Conservation (phyloP, 1,284 basidiomycete genomes). For the Paramarasmius palmivorus region DNA sequence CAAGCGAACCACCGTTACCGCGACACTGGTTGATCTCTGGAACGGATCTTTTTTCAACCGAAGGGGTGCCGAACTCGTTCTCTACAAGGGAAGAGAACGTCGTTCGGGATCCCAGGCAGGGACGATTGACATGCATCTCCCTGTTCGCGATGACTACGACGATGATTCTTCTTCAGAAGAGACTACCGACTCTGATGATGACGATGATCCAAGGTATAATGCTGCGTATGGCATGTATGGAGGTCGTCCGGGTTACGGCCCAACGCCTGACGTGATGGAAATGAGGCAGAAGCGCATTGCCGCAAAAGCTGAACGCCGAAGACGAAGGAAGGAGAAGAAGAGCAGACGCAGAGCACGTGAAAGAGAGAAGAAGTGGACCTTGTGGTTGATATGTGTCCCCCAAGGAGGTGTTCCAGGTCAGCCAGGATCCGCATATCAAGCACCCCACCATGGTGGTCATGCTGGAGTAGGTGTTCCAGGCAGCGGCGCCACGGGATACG, state of each 20-base stretch:
- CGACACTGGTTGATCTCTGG: constrained; percentile 76
- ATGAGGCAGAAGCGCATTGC: constrained; percentile 51
- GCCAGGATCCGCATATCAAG: constrained; percentile 1
- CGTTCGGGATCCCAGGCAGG: constrained; percentile 64
- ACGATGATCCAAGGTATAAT: constrained; percentile 40
- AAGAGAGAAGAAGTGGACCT: constrained; percentile 57
- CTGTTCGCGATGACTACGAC: constrained; percentile 44
- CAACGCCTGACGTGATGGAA: constrained; percentile 43
- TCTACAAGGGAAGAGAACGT: constrained; percentile 75
- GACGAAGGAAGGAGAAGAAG: constrained; percentile 63
- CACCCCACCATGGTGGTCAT: neutral
- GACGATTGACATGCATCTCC: constrained; percentile 51
- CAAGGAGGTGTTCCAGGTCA: constrained; percentile 22
- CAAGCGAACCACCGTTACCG: constrained; percentile 58
- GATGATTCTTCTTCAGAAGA: constrained; percentile 37
- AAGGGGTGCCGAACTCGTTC: constrained; percentile 69
- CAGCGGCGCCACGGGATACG: constrained; percentile 4
- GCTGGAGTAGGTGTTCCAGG: neutral
- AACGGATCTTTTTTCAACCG: constrained; percentile 70
- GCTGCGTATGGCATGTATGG: constrained; percentile 40
- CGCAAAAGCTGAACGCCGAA: constrained; percentile 56
- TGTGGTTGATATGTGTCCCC: constrained; percentile 59
- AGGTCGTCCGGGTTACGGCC: constrained; percentile 29
- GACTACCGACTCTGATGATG: constrained; percentile 42
- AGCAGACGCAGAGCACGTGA: constrained; percentile 56